phyloP scores from a whole-genome alignment of 192 early-diverging fungal genomes.

The Haplosporangium gracile region DNA sequence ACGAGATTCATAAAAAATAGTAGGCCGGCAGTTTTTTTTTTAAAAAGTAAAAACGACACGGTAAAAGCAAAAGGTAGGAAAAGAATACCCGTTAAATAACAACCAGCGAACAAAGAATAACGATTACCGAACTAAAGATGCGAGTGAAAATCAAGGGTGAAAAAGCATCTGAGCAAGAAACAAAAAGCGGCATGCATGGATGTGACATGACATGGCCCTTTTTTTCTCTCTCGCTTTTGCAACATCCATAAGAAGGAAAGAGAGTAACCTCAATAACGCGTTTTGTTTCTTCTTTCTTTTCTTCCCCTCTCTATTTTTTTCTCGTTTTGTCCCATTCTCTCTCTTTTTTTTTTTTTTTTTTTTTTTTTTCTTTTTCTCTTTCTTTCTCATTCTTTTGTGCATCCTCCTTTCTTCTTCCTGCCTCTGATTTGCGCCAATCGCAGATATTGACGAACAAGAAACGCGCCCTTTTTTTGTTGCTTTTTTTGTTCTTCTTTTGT shows the following conservation, averaged over 20 bases:
- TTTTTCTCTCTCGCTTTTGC: neutral
- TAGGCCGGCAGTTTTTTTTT: neutral
- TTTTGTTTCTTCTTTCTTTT: neutral
- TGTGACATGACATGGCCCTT: constrained; percentile 1
- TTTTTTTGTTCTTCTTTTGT: too few species aligned
- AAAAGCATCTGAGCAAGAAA: neutral
- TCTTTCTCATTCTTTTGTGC: neutral
- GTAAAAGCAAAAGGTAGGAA: neutral
- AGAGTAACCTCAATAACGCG: neutral
- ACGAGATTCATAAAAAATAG: neutral
- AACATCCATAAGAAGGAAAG: neutral
- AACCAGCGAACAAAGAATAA: neutral
- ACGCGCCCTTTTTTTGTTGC: neutral
- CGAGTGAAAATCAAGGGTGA: neutral
- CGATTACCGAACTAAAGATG: neutral
- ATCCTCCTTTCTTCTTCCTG: neutral
- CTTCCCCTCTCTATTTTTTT: neutral
- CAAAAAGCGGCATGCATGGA: neutral
- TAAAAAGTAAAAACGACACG: neutral
- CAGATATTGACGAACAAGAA: neutral
- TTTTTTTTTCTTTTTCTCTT: neutral
- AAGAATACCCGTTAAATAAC: neutral
- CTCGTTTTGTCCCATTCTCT: neutral
- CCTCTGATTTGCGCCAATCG: neutral
- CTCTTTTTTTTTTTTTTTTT: too few species aligned